These are phyloP conservation scores for Mycocentrospora acerina DNA, from an alignment of 2,329 filamentous ascomycete genomes.

Conservation along the genomic window DNA sequence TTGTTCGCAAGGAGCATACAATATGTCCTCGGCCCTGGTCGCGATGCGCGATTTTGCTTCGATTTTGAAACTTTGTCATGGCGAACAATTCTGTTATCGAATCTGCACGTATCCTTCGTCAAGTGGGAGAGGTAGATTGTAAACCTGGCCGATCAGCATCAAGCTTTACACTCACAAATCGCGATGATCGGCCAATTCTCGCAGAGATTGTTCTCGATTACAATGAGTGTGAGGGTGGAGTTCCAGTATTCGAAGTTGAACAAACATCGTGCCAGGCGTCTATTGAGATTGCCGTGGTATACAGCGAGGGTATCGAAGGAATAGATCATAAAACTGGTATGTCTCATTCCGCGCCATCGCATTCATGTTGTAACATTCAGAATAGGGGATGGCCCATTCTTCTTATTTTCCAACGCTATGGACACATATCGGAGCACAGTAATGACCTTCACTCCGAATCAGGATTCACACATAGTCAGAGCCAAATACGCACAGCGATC, in stretches of 20 bases:
- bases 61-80: constrained; percentile 1
- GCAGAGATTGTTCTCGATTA: constrained; percentile 10
- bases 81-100: not conserved
- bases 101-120: constrained; percentile 1
- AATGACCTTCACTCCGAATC: not conserved
- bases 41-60: no score
- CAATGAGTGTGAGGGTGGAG: constrained; percentile 7
- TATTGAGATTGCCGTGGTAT: constrained; percentile 1
- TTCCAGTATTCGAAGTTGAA: constrained; percentile 6
- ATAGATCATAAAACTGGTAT: constrained; percentile 9
- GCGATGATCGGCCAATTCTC: not conserved
- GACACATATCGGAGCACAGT: constrained; percentile 9
- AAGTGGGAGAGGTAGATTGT: constrained; percentile 1
- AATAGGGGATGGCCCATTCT: constrained; percentile 10
- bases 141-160: not conserved
- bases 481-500: constrained; percentile 7
- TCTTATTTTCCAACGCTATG: constrained; percentile 13
- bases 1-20: no score
- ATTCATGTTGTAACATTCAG: not conserved
- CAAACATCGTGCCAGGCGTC: not conserved
- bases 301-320: constrained; percentile 11
- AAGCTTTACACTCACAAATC: constrained; percentile 1
- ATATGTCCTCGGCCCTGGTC: no score
- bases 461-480: not conserved
- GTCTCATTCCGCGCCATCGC: no score